Conservation (phyloP, 768 basidiomycete genomes). For the Lentinula aciculospora region DNA sequence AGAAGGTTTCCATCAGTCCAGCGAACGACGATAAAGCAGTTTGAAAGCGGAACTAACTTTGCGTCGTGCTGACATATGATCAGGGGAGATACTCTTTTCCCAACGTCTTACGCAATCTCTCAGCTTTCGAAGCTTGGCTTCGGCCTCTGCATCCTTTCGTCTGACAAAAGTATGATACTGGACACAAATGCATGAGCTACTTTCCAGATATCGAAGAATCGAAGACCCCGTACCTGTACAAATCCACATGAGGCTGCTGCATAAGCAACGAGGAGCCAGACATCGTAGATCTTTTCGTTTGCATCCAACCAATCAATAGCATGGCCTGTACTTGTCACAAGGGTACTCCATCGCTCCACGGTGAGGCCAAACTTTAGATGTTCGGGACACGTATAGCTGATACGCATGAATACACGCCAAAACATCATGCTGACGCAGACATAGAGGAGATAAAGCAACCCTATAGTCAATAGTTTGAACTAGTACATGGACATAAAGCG, state of each 20-base stretch:
- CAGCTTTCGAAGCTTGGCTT: constrained; percentile 68
- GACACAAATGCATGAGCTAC: constrained; percentile 2
- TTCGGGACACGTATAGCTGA: constrained; percentile 86
- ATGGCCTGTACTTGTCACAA: constrained; percentile 70
- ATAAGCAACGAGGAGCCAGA: constrained; percentile 84
- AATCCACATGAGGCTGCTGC: constrained; percentile 85
- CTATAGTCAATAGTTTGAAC: constrained; percentile 28
- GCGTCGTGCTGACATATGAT: constrained; percentile 91
- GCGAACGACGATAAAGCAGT: neutral
- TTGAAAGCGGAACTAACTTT: constrained; percentile 49
- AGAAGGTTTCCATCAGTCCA: constrained; percentile 2
- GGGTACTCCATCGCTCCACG: constrained; percentile 71
- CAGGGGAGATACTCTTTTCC: constrained; percentile 83
- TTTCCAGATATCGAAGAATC: neutral
- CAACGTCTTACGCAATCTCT: constrained; percentile 83
- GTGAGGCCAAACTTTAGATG: constrained; percentile 86
- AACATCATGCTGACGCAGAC: constrained; percentile 93
- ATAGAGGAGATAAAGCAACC: constrained; percentile 83
- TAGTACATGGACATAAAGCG: neutral
- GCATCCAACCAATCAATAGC: constrained; percentile 87
- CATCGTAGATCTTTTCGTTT: constrained; percentile 77
- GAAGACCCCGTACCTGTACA: constrained; percentile 61
- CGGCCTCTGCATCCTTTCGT: constrained; percentile 70
- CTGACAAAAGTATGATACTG: constrained; percentile 95
- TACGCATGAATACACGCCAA: constrained; percentile 97